Percentiles rank a stretch among this genome's conserved stretches.
These are phyloP conservation scores for Candida pseudofarinosa DNA, from an alignment of 805 yeast species.

Conservation along the genomic window DNA sequence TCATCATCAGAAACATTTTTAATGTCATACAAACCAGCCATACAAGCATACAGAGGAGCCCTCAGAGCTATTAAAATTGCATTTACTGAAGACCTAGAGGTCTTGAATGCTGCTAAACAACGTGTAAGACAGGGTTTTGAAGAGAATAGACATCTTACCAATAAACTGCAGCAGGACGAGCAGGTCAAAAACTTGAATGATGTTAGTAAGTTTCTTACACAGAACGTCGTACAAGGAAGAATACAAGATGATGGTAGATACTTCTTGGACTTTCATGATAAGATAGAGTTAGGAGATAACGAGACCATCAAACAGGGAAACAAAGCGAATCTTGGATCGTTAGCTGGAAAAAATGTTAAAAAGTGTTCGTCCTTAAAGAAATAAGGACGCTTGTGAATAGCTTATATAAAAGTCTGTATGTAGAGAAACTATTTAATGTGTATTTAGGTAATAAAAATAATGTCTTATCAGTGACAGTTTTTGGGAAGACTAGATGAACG, in stretches of 20 bases:
- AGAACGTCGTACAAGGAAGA: slow-evolving; percentile 85
- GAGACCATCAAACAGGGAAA: slow-evolving; percentile 61
- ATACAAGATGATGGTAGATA: slow-evolving; percentile 43
- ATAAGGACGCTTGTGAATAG: not conserved
- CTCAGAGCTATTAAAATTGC: slow-evolving; percentile 63
- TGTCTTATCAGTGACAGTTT: no score
- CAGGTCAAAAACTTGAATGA: slow-evolving; percentile 57
- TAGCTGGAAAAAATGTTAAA: slow-evolving; percentile 49
- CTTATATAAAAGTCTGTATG: no score
- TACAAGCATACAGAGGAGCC: slow-evolving; percentile 61
- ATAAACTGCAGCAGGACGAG: slow-evolving; percentile 23
- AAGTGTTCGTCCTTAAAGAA: slow-evolving; percentile 21
- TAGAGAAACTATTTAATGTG: no score
- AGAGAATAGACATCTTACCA: slow-evolving; percentile 20
- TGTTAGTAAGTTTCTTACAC: slow-evolving; percentile 62
- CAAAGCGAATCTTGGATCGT: slow-evolving; percentile 40
- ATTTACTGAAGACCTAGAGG: slow-evolving; percentile 46
- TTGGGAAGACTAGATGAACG: no score
- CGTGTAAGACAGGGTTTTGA: slow-evolving; percentile 55
- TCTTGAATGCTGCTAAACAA: slow-evolving; percentile 56
- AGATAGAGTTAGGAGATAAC: slow-evolving; percentile 89
- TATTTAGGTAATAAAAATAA: not conserved
- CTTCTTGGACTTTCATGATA: slow-evolving; percentile 66
- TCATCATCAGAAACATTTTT: not conserved
- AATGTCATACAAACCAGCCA: slow-evolving; percentile 16